Conservation (phyloP, 441 rosid genomes). For the Kokia cookei region DNA sequence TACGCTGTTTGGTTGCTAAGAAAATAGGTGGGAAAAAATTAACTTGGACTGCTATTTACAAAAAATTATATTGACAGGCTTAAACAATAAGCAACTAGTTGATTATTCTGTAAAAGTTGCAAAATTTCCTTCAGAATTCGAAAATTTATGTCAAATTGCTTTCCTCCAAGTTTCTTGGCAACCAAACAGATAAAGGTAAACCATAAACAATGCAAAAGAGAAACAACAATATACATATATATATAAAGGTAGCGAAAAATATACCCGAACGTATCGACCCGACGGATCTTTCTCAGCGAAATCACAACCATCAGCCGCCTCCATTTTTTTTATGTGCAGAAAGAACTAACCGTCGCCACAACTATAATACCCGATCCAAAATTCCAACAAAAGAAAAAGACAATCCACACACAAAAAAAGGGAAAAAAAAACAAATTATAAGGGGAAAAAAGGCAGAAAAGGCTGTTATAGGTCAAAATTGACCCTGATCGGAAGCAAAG, state of each 20-base stretch:
- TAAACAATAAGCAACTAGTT: neutral
- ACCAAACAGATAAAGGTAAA: neutral
- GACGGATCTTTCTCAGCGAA: conserved; percentile 61
- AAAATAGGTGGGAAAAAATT: neutral
- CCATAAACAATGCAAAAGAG: neutral
- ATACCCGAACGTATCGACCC: conserved; percentile 62
- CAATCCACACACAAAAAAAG: neutral
- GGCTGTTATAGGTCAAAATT: conserved; percentile 18
- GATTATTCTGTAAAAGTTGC: neutral
- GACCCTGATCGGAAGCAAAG: conserved; percentile 12
- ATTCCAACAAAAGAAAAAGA: conserved; percentile 13
- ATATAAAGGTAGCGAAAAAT: neutral
- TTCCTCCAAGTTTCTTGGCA: neutral
- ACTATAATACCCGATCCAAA: conserved; percentile 9
- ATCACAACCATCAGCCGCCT: conserved; percentile 27
- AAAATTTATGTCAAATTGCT: neutral
- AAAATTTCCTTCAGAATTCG: neutral
- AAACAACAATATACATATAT: neutral
- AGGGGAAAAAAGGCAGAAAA: neutral
- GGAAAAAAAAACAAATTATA: neutral
- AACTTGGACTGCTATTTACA: neutral
- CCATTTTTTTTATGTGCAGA: neutral
- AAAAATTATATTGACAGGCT: neutral
- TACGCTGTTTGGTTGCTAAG: neutral
- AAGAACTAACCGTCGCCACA: neutral